phyloP scores from a whole-genome alignment of 1,139 yeast species.

The Blastobotrys raffinosifermentans region DNA sequence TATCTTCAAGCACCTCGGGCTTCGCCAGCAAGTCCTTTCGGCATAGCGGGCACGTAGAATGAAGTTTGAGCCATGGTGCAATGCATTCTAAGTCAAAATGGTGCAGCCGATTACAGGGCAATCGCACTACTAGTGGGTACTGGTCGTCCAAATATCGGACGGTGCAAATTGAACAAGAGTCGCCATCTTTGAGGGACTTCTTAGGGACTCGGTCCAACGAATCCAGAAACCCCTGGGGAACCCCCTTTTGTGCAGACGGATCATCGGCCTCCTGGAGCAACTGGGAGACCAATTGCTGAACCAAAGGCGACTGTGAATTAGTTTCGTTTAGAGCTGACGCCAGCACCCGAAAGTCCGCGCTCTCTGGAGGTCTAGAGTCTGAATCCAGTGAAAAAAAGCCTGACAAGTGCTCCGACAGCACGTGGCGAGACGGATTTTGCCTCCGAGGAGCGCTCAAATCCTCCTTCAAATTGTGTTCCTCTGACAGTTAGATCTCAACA shows the following conservation, averaged over 20 bases:
- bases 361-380: constrained; percentile 3
- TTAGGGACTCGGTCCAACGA: constrained; percentile 64
- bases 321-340: constrained; percentile 15
- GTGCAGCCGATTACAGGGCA: constrained; percentile 72
- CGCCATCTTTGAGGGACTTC: constrained; percentile 45
- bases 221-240: constrained; percentile 65
- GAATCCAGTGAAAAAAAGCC: constrained; percentile 17
- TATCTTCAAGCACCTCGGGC: constrained; percentile 47
- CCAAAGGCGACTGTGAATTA: constrained; percentile 18
- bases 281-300: constrained; percentile 18
- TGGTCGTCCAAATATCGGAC: constrained; percentile 63
- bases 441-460: not conserved
- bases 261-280: constrained; percentile 16
- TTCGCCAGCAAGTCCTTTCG: constrained; percentile 60
- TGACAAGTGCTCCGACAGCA: constrained; percentile 15
- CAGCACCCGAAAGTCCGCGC: constrained; percentile 14
- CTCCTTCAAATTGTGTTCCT: constrained; percentile 9
- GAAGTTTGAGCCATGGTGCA: constrained; percentile 78
- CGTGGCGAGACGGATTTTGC: constrained; percentile 1
- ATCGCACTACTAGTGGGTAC: constrained; percentile 70
- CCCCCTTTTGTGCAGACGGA: constrained; percentile 41
- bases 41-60: constrained; percentile 85
- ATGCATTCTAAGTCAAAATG: constrained; percentile 85
- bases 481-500: no score
- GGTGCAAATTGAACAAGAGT: constrained; percentile 82